Evolutionary conservation across 176 grass and related monocot genomes (phyloP).

Genomic region (Eleusine coracana): DNA sequence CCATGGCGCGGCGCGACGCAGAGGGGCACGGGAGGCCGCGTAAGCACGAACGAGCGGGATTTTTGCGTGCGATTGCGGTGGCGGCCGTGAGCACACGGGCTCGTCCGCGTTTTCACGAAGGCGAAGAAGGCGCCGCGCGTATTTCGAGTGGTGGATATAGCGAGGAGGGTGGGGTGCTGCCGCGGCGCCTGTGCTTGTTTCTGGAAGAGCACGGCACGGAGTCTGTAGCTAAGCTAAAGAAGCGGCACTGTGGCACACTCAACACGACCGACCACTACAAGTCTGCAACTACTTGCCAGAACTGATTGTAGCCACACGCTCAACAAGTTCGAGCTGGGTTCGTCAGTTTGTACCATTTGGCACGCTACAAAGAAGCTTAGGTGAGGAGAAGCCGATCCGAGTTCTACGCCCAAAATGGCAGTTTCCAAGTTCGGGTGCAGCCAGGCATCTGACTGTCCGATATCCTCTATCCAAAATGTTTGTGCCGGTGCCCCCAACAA

Average conservation of each 20-base stretch:
- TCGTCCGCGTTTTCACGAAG: constrained; percentile 3
- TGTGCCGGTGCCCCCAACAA: no score
- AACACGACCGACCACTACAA: background rate
- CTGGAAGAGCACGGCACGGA: background rate
- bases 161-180: background rate
- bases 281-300: background rate
- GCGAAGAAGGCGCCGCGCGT: background rate
- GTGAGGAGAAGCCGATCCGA: background rate
- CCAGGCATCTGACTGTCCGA: background rate
- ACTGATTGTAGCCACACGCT: no score
- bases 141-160: constrained; percentile 43
- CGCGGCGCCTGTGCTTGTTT: background rate
- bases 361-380: background rate
- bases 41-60: background rate
- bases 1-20: constrained; percentile 14
- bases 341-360: background rate
- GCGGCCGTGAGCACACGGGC: background rate
- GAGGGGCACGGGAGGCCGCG: background rate
- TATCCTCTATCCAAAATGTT: no score
- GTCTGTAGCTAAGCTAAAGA: background rate
- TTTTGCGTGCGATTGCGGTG: constrained; percentile 32
- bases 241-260: background rate
- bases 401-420: no score
- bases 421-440: background rate
- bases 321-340: background rate